phyloP scores from a whole-genome alignment of 2,329 filamentous ascomycete species.

The Diaporthe citriasiana region DNA sequence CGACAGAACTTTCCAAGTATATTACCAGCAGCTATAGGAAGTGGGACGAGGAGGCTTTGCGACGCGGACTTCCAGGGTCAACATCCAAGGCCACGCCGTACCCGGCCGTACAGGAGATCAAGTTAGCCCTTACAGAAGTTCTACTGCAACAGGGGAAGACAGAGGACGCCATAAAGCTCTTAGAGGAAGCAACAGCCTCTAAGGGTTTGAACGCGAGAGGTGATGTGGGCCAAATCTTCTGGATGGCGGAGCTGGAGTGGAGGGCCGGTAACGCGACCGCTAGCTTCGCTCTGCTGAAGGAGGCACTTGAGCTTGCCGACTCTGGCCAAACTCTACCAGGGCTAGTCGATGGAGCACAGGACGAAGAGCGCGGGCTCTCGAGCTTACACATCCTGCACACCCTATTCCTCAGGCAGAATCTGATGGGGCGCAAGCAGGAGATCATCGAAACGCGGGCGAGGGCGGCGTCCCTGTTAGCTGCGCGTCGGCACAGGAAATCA shows the following conservation, averaged over 20 bases:
- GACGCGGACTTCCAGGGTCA: not conserved
- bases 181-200: not conserved
- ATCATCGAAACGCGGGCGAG: not conserved
- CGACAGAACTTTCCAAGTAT: not conserved
- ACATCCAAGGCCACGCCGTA: not conserved
- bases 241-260: slow-evolving; percentile 36
- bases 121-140: slow-evolving; percentile 23
- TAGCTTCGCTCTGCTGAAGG: slow-evolving; percentile 13
- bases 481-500: not conserved
- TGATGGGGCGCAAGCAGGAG: not conserved
- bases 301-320: not conserved
- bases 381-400: not conserved
- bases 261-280: not conserved
- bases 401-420: not conserved
- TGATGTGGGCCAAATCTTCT: not conserved
- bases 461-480: not conserved
- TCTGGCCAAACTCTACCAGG: too few species aligned
- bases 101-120: slow-evolving; percentile 21
- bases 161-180: not conserved
- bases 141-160: not conserved
- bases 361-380: not conserved
- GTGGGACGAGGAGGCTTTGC: slow-evolving; percentile 13
- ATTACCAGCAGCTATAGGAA: not conserved
- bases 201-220: not conserved
- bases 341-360: not conserved